Conservation (phyloP, 345 rosid species). For the Euphorbia lathyris region DNA sequence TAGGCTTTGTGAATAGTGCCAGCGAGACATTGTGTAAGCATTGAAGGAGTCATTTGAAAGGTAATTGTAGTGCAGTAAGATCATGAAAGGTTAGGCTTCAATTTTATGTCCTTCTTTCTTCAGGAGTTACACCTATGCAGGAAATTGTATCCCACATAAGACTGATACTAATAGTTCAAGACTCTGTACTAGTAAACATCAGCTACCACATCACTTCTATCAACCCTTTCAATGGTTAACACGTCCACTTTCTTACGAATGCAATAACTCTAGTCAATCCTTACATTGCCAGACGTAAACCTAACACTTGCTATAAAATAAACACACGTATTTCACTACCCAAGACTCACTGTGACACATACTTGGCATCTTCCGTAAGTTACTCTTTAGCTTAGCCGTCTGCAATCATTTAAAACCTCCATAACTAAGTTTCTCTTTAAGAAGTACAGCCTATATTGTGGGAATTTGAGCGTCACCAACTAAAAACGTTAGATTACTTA, state of each 20-base stretch:
- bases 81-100: not conserved
- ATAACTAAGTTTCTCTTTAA: not conserved
- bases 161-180: not conserved
- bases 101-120: not conserved
- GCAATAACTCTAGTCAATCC: not conserved
- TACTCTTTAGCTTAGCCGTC: not conserved
- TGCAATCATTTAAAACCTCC: not conserved
- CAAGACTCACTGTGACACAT: not conserved
- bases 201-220: not conserved
- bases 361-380: not conserved
- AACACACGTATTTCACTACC: not conserved
- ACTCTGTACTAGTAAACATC: not conserved
- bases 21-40: not conserved
- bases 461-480: not conserved
- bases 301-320: not conserved
- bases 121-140: not conserved
- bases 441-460: too few relatives aligned
- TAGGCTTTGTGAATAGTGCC: not conserved
- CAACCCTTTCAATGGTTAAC: not conserved
- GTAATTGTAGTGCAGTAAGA: not conserved
- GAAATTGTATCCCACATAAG: not conserved
- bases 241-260: not conserved
- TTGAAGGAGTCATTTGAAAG: not conserved
- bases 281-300: not conserved
- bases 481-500: not conserved